Base-by-base conservation (phyloP, 2,329 filamentous ascomycete species). In the Monosporascus sp. region DNA sequence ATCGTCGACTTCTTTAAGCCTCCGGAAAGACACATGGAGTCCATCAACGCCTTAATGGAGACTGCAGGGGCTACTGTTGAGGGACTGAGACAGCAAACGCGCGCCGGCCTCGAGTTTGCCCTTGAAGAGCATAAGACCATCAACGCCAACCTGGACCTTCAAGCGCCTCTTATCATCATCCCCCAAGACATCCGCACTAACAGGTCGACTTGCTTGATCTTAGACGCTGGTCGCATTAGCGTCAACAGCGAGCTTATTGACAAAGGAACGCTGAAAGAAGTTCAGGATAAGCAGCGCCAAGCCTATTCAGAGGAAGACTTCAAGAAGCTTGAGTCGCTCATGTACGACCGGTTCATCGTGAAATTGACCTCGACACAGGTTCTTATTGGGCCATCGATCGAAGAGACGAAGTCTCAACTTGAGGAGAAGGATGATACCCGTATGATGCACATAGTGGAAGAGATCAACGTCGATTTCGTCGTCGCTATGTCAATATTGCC, bases 401-500 rank as follows among this genome's bases (percentile, higher is more conserved):
- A 95, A 51, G 89, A 90, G 59, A 94, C 95, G 0, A 94, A 93
- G 66, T 80, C 85, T 5, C 90, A 97, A 61, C 77, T 99, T 3
- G 80, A 81, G 14, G 78, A 84, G 27, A 81, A 83, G 57, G 82
- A 87, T 25, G 82, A 87, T 6, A 77, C 80, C 1, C 87, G 86
- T 52, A 85, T 86, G 57, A 80, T 95, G 59, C 93, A 97, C 67
- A 85, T 99, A 51, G 90, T 99, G 37, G 93, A 99, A 68, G 86
- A 90, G 59, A 99, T 99, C 75, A 99, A 96, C 61, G 89, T 99
- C 62, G 90, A 97, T 68, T 97, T 99, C 68, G 85, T 91, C 11
- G 84, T 99, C n/a, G 92, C 97, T 68, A 87, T 89, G 20, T 99
- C 92, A 7, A 99, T 99, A 60, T 76, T 99, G n/a, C 94, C 94